These are phyloP conservation scores for Eucalyptus melliodora DNA, from an alignment of 345 rosid genomes.

Conservation along the genomic window DNA sequence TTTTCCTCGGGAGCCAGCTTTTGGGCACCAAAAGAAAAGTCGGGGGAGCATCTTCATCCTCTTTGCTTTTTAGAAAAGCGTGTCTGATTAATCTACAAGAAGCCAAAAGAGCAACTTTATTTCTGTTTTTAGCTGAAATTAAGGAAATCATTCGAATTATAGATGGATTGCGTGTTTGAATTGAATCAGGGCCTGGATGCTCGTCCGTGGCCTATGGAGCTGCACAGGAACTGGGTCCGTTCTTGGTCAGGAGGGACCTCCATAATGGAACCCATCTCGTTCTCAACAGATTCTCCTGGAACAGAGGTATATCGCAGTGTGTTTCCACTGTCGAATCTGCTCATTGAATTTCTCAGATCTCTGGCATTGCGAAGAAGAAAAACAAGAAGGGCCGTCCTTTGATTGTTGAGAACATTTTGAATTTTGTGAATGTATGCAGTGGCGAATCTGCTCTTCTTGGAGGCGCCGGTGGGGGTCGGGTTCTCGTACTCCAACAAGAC, in stretches of 20 bases:
- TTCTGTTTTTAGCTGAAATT: neutral
- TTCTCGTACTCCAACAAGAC: constrained; percentile 67
- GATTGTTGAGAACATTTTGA: neutral
- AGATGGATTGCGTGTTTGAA: neutral
- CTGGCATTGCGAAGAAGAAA: neutral
- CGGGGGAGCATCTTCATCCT: neutral
- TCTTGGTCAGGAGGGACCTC: constrained; percentile 21
- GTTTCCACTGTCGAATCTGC: neutral
- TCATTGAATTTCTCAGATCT: neutral
- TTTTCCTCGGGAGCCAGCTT: neutral
- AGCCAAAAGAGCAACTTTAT: neutral
- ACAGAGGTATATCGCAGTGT: constrained; percentile 23
- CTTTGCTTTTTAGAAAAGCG: neutral
- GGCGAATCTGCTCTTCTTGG: constrained; percentile 72
- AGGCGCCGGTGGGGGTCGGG: constrained; percentile 81
- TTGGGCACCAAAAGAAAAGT: neutral
- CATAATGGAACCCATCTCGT: constrained; percentile 9
- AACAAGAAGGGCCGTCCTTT: neutral
- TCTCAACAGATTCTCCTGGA: constrained; percentile 52
- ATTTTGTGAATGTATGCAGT: constrained; percentile 3
- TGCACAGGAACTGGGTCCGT: constrained; percentile 74
- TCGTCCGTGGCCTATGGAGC: constrained; percentile 76
- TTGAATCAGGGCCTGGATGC: constrained; percentile 66
- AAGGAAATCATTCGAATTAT: neutral
- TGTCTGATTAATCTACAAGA: neutral